These are phyloP conservation scores for Salicornia ramosissima DNA, from an alignment of 148 eudicot genomes.

Conservation along the genomic window DNA sequence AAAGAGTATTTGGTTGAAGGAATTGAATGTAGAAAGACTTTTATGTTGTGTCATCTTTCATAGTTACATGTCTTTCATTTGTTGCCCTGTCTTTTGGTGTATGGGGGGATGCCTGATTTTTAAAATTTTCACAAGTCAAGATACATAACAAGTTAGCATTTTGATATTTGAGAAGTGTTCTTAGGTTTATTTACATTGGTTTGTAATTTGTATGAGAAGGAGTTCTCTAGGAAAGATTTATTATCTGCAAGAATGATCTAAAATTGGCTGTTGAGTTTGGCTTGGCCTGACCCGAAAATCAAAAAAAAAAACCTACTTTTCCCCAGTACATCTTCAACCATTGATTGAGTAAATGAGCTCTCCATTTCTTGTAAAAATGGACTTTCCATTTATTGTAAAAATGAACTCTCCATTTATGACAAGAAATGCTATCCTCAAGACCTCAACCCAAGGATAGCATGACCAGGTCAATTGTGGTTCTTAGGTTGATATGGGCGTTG, in stretches of 20 bases:
- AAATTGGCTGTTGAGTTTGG: background rate
- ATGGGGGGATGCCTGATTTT: background rate
- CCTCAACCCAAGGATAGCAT: background rate
- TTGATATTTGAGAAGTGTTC: background rate
- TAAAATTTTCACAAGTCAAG: background rate
- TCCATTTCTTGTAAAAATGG: too few relatives aligned
- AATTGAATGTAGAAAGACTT: background rate
- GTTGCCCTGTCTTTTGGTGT: conserved; percentile 1
- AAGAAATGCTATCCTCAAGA: too few relatives aligned
- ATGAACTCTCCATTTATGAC: too few relatives aligned
- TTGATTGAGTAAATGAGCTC: too few relatives aligned
- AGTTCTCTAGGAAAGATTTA: background rate
- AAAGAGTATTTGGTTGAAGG: background rate
- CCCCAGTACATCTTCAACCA: too few relatives aligned
- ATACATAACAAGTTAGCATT: background rate
- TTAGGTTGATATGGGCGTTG: background rate
- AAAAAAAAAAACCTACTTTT: too few relatives aligned
- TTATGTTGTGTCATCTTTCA: background rate
- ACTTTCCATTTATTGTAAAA: too few relatives aligned
- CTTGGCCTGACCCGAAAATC: background rate
- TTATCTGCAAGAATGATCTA: background rate
- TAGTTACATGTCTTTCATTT: conserved; percentile 7
- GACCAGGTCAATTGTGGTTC: background rate
- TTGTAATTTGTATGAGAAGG: background rate
- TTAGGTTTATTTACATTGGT: conserved; percentile 1